Percentiles rank a stretch among this genome's conserved stretches.
phyloP scores from a whole-genome alignment of 2,329 filamentous ascomycete genomes.

The Ceratocystis colombiana region DNA sequence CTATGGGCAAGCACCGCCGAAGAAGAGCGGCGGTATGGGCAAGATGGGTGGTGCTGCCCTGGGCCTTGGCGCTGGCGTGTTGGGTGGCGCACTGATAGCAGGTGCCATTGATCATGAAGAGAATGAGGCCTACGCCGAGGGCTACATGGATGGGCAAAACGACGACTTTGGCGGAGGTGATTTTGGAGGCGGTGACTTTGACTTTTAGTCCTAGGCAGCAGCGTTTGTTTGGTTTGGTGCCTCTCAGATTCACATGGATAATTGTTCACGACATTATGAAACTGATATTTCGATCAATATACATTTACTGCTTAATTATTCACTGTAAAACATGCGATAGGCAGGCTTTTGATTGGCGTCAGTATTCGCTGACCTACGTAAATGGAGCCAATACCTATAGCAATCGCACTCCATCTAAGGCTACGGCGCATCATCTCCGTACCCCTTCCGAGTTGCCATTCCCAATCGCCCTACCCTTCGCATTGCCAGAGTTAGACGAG shows the following conservation, averaged over 20 bases:
- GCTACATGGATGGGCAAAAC: constrained; percentile 33
- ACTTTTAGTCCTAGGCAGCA: constrained; percentile 32
- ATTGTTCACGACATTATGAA: constrained; percentile 2
- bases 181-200: constrained; percentile 30
- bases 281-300: not conserved
- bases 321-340: not conserved
- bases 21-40: constrained; percentile 37
- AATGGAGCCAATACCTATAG: not conserved
- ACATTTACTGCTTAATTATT: not conserved
- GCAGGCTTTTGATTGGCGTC: not conserved
- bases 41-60: constrained; percentile 65
- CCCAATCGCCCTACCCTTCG: constrained; percentile 33
- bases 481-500: constrained; percentile 43
- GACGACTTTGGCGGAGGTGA: constrained; percentile 30
- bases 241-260: not conserved
- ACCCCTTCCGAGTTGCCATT: constrained; percentile 34
- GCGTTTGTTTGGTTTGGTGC: not conserved
- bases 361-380: not conserved
- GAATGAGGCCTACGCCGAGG: constrained; percentile 45
- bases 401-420: not conserved
- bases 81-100: constrained; percentile 65
- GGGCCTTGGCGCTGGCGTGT: constrained; percentile 67
- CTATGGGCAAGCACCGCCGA: constrained; percentile 36
- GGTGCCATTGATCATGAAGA: constrained; percentile 55
- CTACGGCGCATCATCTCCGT: constrained; percentile 29